Conservation (phyloP, 306 rosid species). For the Castanospermum australe region DNA sequence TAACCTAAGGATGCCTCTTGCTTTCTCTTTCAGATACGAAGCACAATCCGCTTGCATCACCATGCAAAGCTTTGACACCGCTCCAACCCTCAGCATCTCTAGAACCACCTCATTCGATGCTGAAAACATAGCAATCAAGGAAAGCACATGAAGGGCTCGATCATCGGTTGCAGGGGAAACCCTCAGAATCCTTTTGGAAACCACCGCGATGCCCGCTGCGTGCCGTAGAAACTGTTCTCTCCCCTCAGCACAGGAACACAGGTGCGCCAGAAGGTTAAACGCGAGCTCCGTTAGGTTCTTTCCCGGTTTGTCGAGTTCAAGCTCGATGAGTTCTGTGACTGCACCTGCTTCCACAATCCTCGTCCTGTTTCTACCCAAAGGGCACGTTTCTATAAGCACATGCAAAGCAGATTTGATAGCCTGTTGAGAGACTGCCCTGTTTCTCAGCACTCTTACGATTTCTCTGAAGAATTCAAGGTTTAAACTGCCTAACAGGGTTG, state of each 20-base stretch:
- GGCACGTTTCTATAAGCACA: conserved; percentile 39
- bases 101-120: conserved; percentile 40
- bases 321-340: conserved; percentile 47
- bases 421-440: conserved; percentile 35
- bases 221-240: conserved; percentile 59
- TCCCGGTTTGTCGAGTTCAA: conserved; percentile 51
- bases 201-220: conserved; percentile 62
- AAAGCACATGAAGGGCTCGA: conserved; percentile 47
- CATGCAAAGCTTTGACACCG: conserved; percentile 86
- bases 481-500: conserved; percentile 40
- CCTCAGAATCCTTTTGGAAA: conserved; percentile 64
- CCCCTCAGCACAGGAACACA: conserved; percentile 72
- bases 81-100: conserved; percentile 82
- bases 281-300: conserved; percentile 54
- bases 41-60: conserved; percentile 72
- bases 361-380: conserved; percentile 52
- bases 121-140: conserved; percentile 46
- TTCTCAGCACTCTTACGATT: conserved; percentile 32
- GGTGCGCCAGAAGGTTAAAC: conserved; percentile 51
- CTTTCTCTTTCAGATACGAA: conserved; percentile 59
- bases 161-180: conserved; percentile 65
- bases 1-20: conserved; percentile 54
- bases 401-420: conserved; percentile 49
- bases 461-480: conserved; percentile 52
- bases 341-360: conserved; percentile 63